Base-by-base conservation (phyloP, 2,329 filamentous ascomycete genomes). In the Penicillium sp. region DNA sequence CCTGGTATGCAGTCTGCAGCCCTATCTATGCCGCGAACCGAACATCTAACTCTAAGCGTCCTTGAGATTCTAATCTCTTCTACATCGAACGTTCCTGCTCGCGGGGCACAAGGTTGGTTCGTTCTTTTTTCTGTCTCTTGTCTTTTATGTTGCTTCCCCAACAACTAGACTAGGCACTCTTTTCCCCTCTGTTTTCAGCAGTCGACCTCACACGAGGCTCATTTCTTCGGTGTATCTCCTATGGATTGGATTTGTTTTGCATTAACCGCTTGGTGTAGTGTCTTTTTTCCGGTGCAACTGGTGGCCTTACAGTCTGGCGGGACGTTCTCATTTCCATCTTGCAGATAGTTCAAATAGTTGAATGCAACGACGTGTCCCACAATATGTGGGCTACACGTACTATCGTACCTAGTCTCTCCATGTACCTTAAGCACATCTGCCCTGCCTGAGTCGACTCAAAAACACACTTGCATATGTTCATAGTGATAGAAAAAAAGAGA, bases 101-200 rank as follows among this genome's bases (percentile, higher is more conserved):
- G 45, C 52, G 52, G 47, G 63, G 58, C 61, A 62, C 60, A 64
- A 70, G 67, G 67, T 70, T 67, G 63, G 67, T 71, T 57, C 43
- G 34, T 62, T 56, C 50, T 55, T 58, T 52, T 56, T 49, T 49
- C 16, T 30, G 41, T 38, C 41, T 44, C 28, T 50, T 41, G 54
- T 58, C 50, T 55, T 53, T 52, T 52, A 31, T 50, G 55, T 54
- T 50, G 44, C 47, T 52, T 46, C 41, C 9, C 38, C 49, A 49
- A 41, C 46, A 47, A 49, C 36, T 50, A 50, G 34, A 49, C 34
- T 46, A 39, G 51, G 52, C 44, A 31, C 34, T 19, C 29, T 36
- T 46, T 8, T 30, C 30, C 14, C n/a, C 30, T 37, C 39, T 46
- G 31, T 45, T 45, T 37, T 49, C 45, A 37, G 38, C 56, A 37